Evolutionary conservation across 345 rosid species (phyloP).

Genomic region (Eucalyptus globulus): DNA sequence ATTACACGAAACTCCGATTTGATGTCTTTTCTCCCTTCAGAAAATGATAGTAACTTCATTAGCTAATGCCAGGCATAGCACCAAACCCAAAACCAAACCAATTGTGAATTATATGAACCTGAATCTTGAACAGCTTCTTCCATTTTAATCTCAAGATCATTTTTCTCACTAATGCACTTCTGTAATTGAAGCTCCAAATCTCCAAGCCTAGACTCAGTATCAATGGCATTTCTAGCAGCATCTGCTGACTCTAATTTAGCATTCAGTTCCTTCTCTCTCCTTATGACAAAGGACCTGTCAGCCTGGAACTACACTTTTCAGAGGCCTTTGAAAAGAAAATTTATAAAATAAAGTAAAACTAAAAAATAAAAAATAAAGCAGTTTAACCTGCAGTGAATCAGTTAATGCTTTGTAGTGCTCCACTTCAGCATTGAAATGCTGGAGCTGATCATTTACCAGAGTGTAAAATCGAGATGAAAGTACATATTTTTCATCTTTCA

Average conservation of each 20-base stretch:
- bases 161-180: conserved; percentile 67
- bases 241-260: conserved; percentile 54
- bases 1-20: conserved; percentile 74
- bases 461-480: conserved; percentile 51
- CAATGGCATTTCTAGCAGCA: conserved; percentile 39
- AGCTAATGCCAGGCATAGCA: background rate
- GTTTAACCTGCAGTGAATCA: conserved; percentile 63
- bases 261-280: conserved; percentile 79
- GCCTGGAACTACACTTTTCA: conserved; percentile 42
- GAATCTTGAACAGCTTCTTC: conserved; percentile 84
- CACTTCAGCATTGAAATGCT: conserved; percentile 65
- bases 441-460: conserved; percentile 71
- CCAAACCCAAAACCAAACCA: background rate
- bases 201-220: conserved; percentile 45
- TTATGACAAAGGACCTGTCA: conserved; percentile 52
- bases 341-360: conserved; percentile 2
- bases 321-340: background rate
- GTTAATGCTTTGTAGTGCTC: conserved; percentile 54
- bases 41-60: background rate
- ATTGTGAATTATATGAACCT: conserved; percentile 22
- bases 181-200: conserved; percentile 68
- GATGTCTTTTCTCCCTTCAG: conserved; percentile 78
- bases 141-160: conserved; percentile 75
- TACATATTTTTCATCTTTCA: conserved; percentile 75
- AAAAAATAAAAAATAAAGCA: background rate